These are phyloP conservation scores for Mortierella sp. DNA, from an alignment of 371 early-diverging fungal genomes.

Conservation along the genomic window DNA sequence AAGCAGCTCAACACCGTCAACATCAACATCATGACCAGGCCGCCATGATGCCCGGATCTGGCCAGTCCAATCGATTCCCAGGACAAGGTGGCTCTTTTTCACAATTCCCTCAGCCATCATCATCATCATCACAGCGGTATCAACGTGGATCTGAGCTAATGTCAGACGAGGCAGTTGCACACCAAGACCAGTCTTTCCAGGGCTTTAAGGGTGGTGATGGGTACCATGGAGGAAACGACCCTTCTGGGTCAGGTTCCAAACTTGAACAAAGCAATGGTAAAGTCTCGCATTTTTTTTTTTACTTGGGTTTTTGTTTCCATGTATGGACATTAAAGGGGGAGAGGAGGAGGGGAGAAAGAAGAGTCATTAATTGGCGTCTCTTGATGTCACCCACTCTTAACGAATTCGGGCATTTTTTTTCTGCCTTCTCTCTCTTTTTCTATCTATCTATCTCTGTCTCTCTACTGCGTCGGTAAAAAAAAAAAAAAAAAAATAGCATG, in stretches of 20 bases:
- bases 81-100: slow-evolving; percentile 4
- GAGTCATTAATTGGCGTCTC: background rate
- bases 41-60: slow-evolving; percentile 19
- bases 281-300: background rate
- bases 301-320: background rate
- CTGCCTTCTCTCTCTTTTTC: too few relatives aligned
- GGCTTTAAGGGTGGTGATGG: slow-evolving; percentile 36
- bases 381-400: background rate
- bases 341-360: background rate
- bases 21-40: slow-evolving; percentile 18
- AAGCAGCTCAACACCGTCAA: too few relatives aligned
- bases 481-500: too few relatives aligned
- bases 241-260: slow-evolving; percentile 1
- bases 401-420: too few relatives aligned
- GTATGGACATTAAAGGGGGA: background rate
- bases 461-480: too few relatives aligned
- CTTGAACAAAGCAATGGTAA: slow-evolving; percentile 18
- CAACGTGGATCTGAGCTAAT: slow-evolving; percentile 29
- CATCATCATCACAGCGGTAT: background rate
- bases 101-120: background rate
- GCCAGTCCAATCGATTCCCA: slow-evolving; percentile 33
- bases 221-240: slow-evolving; percentile 43
- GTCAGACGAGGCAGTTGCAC: slow-evolving; percentile 31
- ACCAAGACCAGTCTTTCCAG: slow-evolving; percentile 16
- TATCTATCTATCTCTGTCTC: too few relatives aligned